Percentiles rank a stretch among this genome's conserved stretches.
These are phyloP conservation scores for Botrytis medusae DNA, from an alignment of 2,329 filamentous ascomycete genomes.

Conservation along the genomic window DNA sequence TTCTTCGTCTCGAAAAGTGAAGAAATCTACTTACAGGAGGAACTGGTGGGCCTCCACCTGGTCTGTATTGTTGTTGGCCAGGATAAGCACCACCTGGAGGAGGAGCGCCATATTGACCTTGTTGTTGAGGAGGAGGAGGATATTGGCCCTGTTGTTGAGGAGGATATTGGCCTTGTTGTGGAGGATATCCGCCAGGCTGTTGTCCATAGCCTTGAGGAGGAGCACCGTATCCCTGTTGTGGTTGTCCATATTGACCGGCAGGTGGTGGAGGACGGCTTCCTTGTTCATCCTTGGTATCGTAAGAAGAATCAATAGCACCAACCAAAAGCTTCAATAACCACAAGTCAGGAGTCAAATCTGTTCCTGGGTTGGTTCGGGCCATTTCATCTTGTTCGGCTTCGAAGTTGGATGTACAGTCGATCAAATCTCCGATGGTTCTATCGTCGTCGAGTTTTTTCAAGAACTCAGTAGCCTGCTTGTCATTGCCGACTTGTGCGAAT, in stretches of 20 bases:
- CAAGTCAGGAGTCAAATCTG: slow-evolving; percentile 10
- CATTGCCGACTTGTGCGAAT: slow-evolving; percentile 19
- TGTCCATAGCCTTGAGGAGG: slow-evolving; percentile 22
- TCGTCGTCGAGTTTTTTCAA: slow-evolving; percentile 20
- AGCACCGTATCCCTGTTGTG: slow-evolving; percentile 14
- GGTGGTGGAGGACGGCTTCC: slow-evolving; percentile 19
- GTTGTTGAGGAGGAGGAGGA: slow-evolving; percentile 28
- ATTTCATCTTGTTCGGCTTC: slow-evolving; percentile 21
- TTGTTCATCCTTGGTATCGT: slow-evolving; percentile 62
- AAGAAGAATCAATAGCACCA: slow-evolving; percentile 64
- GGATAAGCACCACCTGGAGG: slow-evolving; percentile 18
- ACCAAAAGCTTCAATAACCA: slow-evolving; percentile 57
- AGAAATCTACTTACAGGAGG: slow-evolving; percentile 9
- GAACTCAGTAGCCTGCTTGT: slow-evolving; percentile 12
- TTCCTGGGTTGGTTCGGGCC: slow-evolving; percentile 12
- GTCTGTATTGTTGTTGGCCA: slow-evolving; percentile 18
- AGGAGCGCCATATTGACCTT: slow-evolving; percentile 19
- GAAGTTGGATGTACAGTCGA: slow-evolving; percentile 21
- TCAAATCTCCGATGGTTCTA: slow-evolving; percentile 14
- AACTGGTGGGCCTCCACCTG: slow-evolving; percentile 10
- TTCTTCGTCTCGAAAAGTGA: background rate
- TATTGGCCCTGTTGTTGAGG: slow-evolving; percentile 35
- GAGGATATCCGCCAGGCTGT: slow-evolving; percentile 8
- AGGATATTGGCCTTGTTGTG: slow-evolving; percentile 23
- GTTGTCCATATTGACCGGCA: slow-evolving; percentile 33